Evolutionary conservation across 148 eudicot species (phyloP).

Genomic region (Hydrangea macrophylla): DNA sequence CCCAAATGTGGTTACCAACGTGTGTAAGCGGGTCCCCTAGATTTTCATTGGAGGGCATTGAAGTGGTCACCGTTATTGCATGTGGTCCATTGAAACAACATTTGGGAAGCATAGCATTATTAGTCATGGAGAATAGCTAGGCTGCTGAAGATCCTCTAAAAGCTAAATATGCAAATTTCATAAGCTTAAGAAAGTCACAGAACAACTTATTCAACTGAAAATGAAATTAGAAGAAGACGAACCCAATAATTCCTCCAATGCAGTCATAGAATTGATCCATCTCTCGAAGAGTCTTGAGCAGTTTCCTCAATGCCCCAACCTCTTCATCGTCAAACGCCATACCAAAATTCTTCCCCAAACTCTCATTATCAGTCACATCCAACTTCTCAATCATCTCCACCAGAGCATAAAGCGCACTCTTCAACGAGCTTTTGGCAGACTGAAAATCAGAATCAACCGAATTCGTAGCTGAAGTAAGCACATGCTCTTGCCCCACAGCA

Average conservation of each 20-base stretch:
- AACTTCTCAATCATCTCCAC: slow-evolving; percentile 77
- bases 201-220: neutral
- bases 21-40: no score
- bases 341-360: slow-evolving; percentile 9
- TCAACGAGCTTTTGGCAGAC: slow-evolving; percentile 45
- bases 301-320: slow-evolving; percentile 38
- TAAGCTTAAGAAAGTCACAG: neutral
- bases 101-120: no score
- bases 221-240: slow-evolving; percentile 9
- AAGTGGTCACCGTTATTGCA: no score
- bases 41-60: no score
- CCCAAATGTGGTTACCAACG: no score
- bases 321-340: slow-evolving; percentile 37
- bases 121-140: no score
- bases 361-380: slow-evolving; percentile 43
- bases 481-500: slow-evolving; percentile 80
- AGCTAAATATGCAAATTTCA: neutral
- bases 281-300: slow-evolving; percentile 58
- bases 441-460: slow-evolving; percentile 19
- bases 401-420: slow-evolving; percentile 62
- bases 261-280: slow-evolving; percentile 82
- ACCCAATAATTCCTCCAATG: slow-evolving; percentile 97
- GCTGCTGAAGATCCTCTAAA: no score
- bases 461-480: slow-evolving; percentile 29
- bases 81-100: no score